phyloP scores from a whole-genome alignment of 140 eudicot species.

The Flaveria floridana region DNA sequence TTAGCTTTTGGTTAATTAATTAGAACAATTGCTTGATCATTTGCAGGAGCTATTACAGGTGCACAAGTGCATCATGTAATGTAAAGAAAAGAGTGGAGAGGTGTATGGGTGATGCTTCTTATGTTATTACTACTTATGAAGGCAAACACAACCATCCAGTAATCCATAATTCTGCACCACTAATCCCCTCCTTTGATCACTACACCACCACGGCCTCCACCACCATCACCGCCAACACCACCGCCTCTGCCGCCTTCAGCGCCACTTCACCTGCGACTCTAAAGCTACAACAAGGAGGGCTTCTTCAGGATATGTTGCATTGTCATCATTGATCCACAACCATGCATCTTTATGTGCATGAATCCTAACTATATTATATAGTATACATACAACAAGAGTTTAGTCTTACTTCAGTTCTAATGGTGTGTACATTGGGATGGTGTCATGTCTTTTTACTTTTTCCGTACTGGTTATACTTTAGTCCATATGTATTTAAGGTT shows the following conservation, averaged over 20 bases:
- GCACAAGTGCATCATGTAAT: conserved; percentile 72
- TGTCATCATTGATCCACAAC: conserved; percentile 15
- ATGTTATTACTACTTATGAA: conserved; percentile 76
- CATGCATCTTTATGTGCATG: neutral
- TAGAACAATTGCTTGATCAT: neutral
- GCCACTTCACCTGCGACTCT: conserved; percentile 28
- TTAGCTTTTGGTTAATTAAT: too few species aligned
- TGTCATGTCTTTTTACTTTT: conserved; percentile 13
- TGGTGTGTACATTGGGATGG: conserved; percentile 32
- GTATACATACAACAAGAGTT: conserved; percentile 12
- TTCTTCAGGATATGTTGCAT: conserved; percentile 61
- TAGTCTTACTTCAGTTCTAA: conserved; percentile 2
- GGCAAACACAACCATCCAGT: conserved; percentile 75
- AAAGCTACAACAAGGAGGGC: conserved; percentile 47
- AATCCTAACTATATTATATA: conserved; percentile 23
- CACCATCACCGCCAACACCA: neutral
- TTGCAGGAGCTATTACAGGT: conserved; percentile 71
- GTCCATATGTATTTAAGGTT: neutral
- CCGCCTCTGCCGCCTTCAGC: neutral
- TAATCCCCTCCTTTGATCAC: conserved; percentile 20
- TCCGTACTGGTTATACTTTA: neutral
- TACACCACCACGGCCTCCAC: neutral
- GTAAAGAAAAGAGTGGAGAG: conserved; percentile 90
- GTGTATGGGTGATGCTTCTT: conserved; percentile 46
- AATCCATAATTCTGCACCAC: conserved; percentile 18